phyloP scores from a whole-genome alignment of 768 basidiomycete genomes.

The Russula olivacea region DNA sequence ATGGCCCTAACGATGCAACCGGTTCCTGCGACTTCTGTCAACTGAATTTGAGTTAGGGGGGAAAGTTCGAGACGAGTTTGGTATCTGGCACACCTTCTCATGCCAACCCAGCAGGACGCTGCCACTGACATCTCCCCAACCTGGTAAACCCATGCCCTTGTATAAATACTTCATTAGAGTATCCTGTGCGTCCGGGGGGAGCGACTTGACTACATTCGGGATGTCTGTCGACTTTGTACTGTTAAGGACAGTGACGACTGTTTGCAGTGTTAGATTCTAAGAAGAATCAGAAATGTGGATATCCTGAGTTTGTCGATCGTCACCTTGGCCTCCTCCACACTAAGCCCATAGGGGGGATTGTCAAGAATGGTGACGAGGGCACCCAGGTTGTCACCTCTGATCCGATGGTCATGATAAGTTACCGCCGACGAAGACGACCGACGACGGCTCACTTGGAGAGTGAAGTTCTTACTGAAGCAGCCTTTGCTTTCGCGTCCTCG shows the following conservation, averaged over 20 bases:
- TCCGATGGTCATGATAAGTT: not conserved
- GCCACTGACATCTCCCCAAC: slow-evolving; percentile 56
- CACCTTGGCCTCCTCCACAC: slow-evolving; percentile 89
- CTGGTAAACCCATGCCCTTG: slow-evolving; percentile 82
- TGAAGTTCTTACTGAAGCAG: slow-evolving; percentile 60
- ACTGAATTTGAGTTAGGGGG: slow-evolving; percentile 38
- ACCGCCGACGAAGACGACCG: not conserved
- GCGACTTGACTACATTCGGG: slow-evolving; percentile 59
- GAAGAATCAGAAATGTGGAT: not conserved
- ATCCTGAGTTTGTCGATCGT: slow-evolving; percentile 18
- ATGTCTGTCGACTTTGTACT: slow-evolving; percentile 91
- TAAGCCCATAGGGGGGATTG: slow-evolving; percentile 81
- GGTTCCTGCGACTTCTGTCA: slow-evolving; percentile 90
- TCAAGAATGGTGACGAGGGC: slow-evolving; percentile 70
- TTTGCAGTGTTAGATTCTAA: slow-evolving; percentile 73
- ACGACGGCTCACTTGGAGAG: slow-evolving; percentile 59
- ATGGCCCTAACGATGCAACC: slow-evolving; percentile 90
- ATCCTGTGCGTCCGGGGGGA: slow-evolving; percentile 75
- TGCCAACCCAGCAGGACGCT: slow-evolving; percentile 85
- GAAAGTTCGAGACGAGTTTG: not conserved
- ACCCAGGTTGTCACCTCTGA: slow-evolving; percentile 69
- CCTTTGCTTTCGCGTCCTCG: slow-evolving; percentile 70
- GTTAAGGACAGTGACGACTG: slow-evolving; percentile 84
- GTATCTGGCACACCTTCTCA: slow-evolving; percentile 68
- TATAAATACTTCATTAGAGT: slow-evolving; percentile 97